A percentile compares a stretch with the other conserved stretches of the same genome.
Conservation (phyloP, 768 basidiomycete species). For the Naganishia onofrii region DNA sequence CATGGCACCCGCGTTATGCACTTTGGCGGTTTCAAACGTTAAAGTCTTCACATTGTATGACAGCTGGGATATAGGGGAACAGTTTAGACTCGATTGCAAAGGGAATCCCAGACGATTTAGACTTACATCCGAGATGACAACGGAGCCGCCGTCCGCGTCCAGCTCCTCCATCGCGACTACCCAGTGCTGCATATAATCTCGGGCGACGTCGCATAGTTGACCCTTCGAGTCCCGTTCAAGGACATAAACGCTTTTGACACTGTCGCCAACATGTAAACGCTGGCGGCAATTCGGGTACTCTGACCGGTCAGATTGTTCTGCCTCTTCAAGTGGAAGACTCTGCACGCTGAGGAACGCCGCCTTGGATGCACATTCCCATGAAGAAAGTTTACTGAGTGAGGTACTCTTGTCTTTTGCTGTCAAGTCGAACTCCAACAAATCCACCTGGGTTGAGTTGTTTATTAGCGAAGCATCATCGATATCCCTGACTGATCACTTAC, state of each 20-base stretch:
- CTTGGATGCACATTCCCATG: conserved; percentile 44
- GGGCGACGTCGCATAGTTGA: conserved; percentile 39
- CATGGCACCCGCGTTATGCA: conserved; percentile 46
- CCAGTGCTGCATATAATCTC: conserved; percentile 48
- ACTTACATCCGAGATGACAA: conserved; percentile 49
- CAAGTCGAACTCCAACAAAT: not conserved
- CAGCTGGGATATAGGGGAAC: not conserved
- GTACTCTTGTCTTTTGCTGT: not conserved
- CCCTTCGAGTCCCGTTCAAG: conserved; percentile 40
- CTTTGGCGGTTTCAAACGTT: conserved; percentile 41
- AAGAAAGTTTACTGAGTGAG: conserved; percentile 17
- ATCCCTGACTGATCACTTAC: conserved; percentile 34
- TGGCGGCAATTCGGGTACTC: conserved; percentile 30
- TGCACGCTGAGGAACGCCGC: conserved; percentile 42
- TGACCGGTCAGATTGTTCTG: conserved; percentile 9
- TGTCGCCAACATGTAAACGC: conserved; percentile 47
- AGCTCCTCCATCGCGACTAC: conserved; percentile 44
- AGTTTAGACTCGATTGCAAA: too few relatives aligned
- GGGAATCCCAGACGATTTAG: not conserved
- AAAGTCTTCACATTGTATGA: conserved; percentile 47
- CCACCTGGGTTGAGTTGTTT: not conserved
- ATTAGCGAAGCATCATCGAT: not conserved
- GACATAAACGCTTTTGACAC: conserved; percentile 47
- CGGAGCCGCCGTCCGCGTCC: conserved; percentile 40
- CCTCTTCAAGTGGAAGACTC: conserved; percentile 1